These are phyloP conservation scores for Ascochyta koolunga DNA, from an alignment of 2,329 filamentous ascomycete genomes.

Conservation along the genomic window DNA sequence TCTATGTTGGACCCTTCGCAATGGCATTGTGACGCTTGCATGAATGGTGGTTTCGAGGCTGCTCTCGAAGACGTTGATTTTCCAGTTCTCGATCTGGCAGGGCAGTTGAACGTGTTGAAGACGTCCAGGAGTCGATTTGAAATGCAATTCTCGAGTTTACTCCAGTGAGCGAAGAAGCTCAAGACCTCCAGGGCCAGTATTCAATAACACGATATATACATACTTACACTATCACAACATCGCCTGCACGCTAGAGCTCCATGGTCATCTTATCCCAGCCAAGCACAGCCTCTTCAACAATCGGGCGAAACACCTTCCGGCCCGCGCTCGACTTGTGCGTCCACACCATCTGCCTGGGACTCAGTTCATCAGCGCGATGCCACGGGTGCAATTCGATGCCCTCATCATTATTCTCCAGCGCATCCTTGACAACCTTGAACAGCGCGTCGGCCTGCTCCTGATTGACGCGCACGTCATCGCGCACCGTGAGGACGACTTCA, in stretches of 20 bases:
- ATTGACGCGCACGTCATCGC: conserved; percentile 54
- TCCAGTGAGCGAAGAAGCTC: not conserved
- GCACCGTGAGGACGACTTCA: conserved; percentile 54
- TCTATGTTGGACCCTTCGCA: not conserved
- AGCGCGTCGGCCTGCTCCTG: conserved; percentile 52
- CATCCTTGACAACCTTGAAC: conserved; percentile 49
- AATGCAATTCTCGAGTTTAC: not conserved
- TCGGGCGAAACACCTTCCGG: conserved; percentile 53
- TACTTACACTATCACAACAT: not conserved
- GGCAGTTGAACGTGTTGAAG: too few species aligned
- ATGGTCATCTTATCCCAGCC: conserved; percentile 45
- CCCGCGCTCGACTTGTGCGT: conserved; percentile 49
- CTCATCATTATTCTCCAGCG: conserved; percentile 50
- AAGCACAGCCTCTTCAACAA: conserved; percentile 54
- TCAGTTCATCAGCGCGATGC: conserved; percentile 52
- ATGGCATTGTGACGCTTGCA: not conserved
- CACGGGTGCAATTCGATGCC: conserved; percentile 51
- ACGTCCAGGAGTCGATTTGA: too few species aligned
- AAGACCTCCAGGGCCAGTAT: not conserved
- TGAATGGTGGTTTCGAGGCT: not conserved
- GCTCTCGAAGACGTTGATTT: too few species aligned
- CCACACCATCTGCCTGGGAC: conserved; percentile 56
- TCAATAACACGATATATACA: not conserved
- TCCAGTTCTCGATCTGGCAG: too few species aligned
- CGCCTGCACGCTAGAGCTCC: not conserved